Base-by-base conservation (phyloP, 495 filamentous ascomycete genomes). In the Xylaria curta region DNA sequence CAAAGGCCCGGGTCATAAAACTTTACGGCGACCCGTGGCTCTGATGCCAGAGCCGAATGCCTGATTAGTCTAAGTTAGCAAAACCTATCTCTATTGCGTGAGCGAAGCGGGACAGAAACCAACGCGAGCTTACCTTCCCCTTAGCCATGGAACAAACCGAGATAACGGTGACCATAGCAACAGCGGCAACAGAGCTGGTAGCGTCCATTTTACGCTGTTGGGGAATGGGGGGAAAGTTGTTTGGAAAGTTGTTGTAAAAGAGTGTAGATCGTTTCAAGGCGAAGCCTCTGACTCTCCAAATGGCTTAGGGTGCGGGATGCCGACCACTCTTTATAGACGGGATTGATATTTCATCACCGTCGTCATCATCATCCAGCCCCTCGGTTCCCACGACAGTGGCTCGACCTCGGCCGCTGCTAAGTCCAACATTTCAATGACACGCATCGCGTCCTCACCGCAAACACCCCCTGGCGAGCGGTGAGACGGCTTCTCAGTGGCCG, bases 121-220 rank as follows among this genome's bases (percentile, higher is more conserved):
- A 44, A 33, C 21, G 17, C 0, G 19, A 46, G 36, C 70, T 72
- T 68, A 72, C 70, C 70, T 68, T 72, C 64, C 64, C 62, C 64
- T 68, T 6, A 46, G 70, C 54, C n/a, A 56, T 54, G 40, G 70
- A 51, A n/a, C 54, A 54, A 46, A 54, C 70, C 44, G 56, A 72
- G 42, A 72, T 47, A 28, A 21, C 53, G 54, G 63, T n/a, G 28
- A 21, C 42, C 51, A 72, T 60, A n/a, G 42, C 64, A 63, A 56
- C 64, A 63, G 64, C 58, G 46, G 68, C 26, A 36, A 42, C 24
- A 60, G 70, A 59, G 62, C 31, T 17, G 51, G 60, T 38, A 68
- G 70, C 64, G 49, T 72, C 70, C 70, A 72, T 72, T 53, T 72
- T 68, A 26, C 53, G 58, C 64, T 68, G 70, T 63, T 36, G 36